Evolutionary conservation across 768 basidiomycete genomes (phyloP), one percentile per base, ranked within the genome.

Genomic region (Gloeophyllum trabeum): DNA sequence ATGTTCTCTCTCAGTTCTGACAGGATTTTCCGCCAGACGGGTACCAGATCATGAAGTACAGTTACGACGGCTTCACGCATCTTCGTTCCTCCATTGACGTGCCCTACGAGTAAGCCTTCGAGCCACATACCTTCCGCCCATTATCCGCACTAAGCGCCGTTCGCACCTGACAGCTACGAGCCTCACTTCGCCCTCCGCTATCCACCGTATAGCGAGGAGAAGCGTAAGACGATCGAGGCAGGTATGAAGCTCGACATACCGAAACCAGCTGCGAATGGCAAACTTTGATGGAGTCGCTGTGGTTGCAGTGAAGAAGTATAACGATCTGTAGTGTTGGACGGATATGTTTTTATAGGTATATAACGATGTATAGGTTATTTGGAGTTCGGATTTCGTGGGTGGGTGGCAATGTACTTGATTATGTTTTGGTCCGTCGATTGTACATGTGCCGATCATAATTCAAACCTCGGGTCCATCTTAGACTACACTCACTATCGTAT

Each of bases 11-110:
- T 32, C 13, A 16, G 10, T 28, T 19, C 23, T 44, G 10, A 40
- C 24, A 24, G 49, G 43, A 26, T 0, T 40, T 38, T 22, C 4
- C 21, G 73, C 18, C 30, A 79, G 79, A 79, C 43, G 81, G 81
- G 7, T 56, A 61, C 19, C 74, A 80, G 48, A 35, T 60, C 12
- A 54, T 76, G 44, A 70, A 70, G 48, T 66, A 70, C 49, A 73
- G 69, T 40, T 81, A 69, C 45, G 71, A 79, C 24, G 51, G 43
- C 26, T 58, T 58, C 49, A 52, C 54, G 2, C 53, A 58, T 39
- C 41, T 38, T 24, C 51, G 55, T 10, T 46, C 46, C 14, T 52
- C 34, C 30, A 51, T 54, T 40, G 50, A 54, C 44, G 43, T 56
- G 1, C 51, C 56, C 10, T 16, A 22, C 14, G 49, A 35, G 56